phyloP scores from a whole-genome alignment of 106 monocot genomes.

The Phalaenopsis equestris region DNA sequence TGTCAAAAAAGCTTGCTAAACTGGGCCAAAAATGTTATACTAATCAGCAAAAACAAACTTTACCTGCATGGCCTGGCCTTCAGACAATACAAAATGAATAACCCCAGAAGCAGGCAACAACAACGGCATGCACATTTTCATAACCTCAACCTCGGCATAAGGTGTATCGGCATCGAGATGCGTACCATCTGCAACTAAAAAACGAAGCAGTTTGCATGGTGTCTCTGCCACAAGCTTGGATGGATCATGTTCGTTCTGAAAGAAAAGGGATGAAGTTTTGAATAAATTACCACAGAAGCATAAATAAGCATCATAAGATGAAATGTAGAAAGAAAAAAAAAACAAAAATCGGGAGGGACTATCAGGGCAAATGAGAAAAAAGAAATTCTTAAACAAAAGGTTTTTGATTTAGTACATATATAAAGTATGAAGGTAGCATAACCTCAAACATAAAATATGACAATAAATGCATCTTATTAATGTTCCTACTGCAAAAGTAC shows the following conservation, averaged over 20 bases:
- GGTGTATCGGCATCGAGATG: constrained; percentile 84
- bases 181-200: constrained; percentile 78
- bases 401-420: not conserved
- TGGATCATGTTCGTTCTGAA: constrained; percentile 98
- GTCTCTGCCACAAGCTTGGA: constrained; percentile 96
- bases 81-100: constrained; percentile 83
- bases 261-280: constrained; percentile 8
- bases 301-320: not conserved
- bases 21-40: not conserved
- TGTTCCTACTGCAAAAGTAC: constrained; percentile 4
- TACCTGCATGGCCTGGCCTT: constrained; percentile 97
- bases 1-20: not conserved
- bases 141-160: constrained; percentile 98
- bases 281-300: not conserved
- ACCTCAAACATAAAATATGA: not conserved
- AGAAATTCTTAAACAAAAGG: not conserved
- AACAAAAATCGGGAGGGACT: not conserved
- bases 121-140: constrained; percentile 99
- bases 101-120: constrained; percentile 91
- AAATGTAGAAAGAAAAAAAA: not conserved
- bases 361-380: not conserved
- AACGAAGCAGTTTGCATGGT: constrained; percentile 95
- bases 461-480: not conserved
- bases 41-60: not conserved
- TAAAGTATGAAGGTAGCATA: not conserved